These are phyloP conservation scores for Mariannaea sp. DNA, from an alignment of 2,329 filamentous ascomycete species.

Conservation along the genomic window DNA sequence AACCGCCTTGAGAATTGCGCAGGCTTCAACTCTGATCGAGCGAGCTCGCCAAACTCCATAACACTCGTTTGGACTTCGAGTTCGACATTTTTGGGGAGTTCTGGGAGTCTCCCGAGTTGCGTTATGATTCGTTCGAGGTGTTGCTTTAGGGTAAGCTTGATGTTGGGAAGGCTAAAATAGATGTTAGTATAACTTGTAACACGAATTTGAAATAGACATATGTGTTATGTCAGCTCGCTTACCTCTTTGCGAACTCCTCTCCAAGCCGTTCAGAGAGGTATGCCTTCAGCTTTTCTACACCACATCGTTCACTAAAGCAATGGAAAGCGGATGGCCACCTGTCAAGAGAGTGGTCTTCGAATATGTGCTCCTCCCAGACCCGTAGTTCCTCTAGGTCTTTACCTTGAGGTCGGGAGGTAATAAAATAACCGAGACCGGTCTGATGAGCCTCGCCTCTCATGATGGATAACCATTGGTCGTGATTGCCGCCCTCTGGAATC, in stretches of 20 bases:
- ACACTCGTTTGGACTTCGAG: slow-evolving; percentile 66
- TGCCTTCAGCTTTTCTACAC: slow-evolving; percentile 57
- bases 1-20: slow-evolving; percentile 52
- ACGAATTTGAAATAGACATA: neutral
- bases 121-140: slow-evolving; percentile 57
- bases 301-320: slow-evolving; percentile 54
- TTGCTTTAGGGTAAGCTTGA: slow-evolving; percentile 57
- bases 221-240: too few species aligned
- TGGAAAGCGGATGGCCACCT: slow-evolving; percentile 57
- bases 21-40: slow-evolving; percentile 53
- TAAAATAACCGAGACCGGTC: slow-evolving; percentile 77
- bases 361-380: slow-evolving; percentile 58
- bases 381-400: slow-evolving; percentile 58
- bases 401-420: slow-evolving; percentile 69
- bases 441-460: slow-evolving; percentile 64
- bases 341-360: slow-evolving; percentile 46
- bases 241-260: slow-evolving; percentile 59
- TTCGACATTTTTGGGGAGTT: slow-evolving; percentile 70
- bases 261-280: slow-evolving; percentile 59
- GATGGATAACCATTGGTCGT: slow-evolving; percentile 65
- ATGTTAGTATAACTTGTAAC: neutral
- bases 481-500: slow-evolving; percentile 56
- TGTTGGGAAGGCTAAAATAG: slow-evolving; percentile 52
- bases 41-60: slow-evolving; percentile 58
- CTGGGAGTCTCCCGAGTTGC: slow-evolving; percentile 64